These are phyloP conservation scores for Ilyonectria mors-panacis DNA, from an alignment of 2,329 filamentous ascomycete genomes.

Conservation along the genomic window DNA sequence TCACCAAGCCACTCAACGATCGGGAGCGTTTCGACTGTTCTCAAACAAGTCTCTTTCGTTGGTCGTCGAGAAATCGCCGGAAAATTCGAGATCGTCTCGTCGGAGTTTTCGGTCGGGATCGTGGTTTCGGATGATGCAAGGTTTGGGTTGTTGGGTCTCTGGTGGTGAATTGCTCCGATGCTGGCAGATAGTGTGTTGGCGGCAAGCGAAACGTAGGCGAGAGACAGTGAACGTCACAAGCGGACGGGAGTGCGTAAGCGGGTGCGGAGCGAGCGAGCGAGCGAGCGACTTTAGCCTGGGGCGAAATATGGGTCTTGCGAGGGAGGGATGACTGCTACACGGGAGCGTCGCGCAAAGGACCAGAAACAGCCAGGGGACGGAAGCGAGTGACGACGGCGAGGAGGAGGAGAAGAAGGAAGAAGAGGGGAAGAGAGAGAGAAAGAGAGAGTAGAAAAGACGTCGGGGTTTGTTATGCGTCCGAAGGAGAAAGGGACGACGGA, in stretches of 20 bases:
- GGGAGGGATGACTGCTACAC: conserved; percentile 12
- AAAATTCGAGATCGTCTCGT: conserved; percentile 7
- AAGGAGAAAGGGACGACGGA: conserved; percentile 15
- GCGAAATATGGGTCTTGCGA: conserved; percentile 26
- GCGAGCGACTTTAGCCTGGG: conserved; percentile 30
- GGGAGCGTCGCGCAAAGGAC: background rate
- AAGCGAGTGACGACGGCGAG: conserved; percentile 25
- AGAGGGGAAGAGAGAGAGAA: background rate
- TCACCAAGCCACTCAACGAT: conserved; percentile 17
- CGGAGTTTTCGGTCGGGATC: background rate
- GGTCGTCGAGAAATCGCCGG: conserved; percentile 4
- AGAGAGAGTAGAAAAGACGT: background rate
- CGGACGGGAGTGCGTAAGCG: conserved; percentile 22
- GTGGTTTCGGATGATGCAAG: conserved; percentile 8
- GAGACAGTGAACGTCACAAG: conserved; percentile 23
- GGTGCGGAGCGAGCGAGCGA: conserved; percentile 23
- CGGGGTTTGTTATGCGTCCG: conserved; percentile 23
- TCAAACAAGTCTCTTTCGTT: background rate
- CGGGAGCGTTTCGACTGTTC: background rate
- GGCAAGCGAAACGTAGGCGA: conserved; percentile 31
- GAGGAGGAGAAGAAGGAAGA: background rate
- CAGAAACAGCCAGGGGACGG: background rate
- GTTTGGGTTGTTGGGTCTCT: conserved; percentile 9
- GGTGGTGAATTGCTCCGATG: conserved; percentile 3
- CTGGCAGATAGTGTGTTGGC: conserved; percentile 21